Percentiles rank a stretch among this genome's conserved stretches.
Conservation (phyloP, 768 basidiomycete species). For the Sporobolomyces phaffii region DNA sequence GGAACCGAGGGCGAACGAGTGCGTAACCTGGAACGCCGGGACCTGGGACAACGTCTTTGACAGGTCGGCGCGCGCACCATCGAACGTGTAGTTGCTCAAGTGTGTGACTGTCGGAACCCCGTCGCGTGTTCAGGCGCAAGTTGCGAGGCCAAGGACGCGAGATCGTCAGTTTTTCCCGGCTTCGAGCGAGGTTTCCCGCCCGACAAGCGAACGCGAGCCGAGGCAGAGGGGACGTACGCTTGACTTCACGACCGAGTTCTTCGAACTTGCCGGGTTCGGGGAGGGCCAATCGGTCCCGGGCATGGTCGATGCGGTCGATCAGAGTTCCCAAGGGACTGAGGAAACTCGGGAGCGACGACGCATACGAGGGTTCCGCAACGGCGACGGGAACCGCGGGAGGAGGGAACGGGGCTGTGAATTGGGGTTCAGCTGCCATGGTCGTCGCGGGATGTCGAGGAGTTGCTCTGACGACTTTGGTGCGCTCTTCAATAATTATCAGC, state of each 20-base stretch:
- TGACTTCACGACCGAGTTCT: constrained; percentile 87
- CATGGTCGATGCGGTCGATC: constrained; percentile 68
- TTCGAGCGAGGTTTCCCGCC: neutral
- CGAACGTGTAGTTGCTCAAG: constrained; percentile 89
- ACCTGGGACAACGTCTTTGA: constrained; percentile 85
- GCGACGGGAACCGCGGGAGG: neutral
- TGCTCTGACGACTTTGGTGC: too few species aligned
- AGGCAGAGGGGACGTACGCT: constrained; percentile 54
- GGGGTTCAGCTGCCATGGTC: constrained; percentile 12
- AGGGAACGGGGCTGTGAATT: constrained; percentile 16
- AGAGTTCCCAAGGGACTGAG: constrained; percentile 59
- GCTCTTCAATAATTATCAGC: too few species aligned
- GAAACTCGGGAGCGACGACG: constrained; percentile 18
- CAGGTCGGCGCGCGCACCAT: constrained; percentile 93
- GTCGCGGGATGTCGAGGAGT: neutral
- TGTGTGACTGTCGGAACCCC: constrained; percentile 63
- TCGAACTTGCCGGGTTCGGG: constrained; percentile 89
- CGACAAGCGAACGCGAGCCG: neutral
- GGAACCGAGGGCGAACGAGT: constrained; percentile 86
- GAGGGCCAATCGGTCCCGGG: constrained; percentile 73
- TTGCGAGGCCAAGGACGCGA: too few species aligned
- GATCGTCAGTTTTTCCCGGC: too few species aligned
- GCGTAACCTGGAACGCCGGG: constrained; percentile 97
- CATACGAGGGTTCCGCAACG: constrained; percentile 12
- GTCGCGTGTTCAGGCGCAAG: neutral